Evolutionary conservation across 2,329 filamentous ascomycete genomes (phyloP), one percentile per base, ranked within the genome.

Genomic region (Colletotrichum zoysiae): DNA sequence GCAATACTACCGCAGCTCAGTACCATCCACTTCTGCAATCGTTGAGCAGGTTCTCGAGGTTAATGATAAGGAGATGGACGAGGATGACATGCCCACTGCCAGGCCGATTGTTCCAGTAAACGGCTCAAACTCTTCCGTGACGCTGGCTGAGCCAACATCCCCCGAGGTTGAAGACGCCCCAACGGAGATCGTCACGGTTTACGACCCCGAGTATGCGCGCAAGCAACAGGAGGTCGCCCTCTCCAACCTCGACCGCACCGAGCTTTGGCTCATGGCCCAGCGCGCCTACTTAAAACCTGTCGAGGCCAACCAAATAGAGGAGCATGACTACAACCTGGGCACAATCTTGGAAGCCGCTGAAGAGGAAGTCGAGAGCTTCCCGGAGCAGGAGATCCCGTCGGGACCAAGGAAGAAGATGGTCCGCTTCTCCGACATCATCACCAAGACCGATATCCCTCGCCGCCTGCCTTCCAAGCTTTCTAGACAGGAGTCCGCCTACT

Each of bases 191-290:
- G 85, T 91, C 35, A 86, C 86, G 55, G 91, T 93, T 75, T 94
- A 93, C 77, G 93, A 95, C 74, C 89, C 94, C 68, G 87, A 89
- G 72, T 97, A 97, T 78, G 87, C 91, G 59, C 86, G 88, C 65
- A 93, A 94, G 79, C 89, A 97, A 74, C 88, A 93, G 78, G 86
- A 92, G 75, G 87, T 87, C 55, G 91, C 93, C 9, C 84, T 91
- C 26, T 89, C 88, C n/a, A 94, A 95, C 77, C 84, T 96, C 63
- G 93, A 96, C 80, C 91, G 95, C 74, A 98, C 95, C 5, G 92
- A 93, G 77, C 82, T 93, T 56, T 98, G 95, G 95, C 88, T 98
- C 40, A 85, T 90, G 76, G 93, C 94, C 9, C 95, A 98, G 80
- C 91, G 91, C 69, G 87, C 90, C 18, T 96, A 97, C 76, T 87